Evolutionary conservation across 2,329 filamentous ascomycete genomes (phyloP).

Genomic region (Cyanodermella asteris): DNA sequence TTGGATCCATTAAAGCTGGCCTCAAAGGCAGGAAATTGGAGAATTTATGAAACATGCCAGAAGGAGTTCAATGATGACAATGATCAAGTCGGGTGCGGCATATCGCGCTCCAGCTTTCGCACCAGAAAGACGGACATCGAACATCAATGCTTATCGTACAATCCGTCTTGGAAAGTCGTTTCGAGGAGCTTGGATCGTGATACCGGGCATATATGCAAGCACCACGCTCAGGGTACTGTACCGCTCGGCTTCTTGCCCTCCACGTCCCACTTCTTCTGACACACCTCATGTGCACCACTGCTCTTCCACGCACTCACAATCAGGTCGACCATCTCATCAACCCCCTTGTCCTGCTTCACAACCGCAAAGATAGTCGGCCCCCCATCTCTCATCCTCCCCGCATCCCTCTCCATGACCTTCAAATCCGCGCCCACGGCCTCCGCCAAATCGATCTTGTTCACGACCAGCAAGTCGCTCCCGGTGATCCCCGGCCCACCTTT

Average conservation of each 20-base stretch:
- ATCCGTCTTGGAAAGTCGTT: no score
- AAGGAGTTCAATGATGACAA: no score
- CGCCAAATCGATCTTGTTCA: constrained; percentile 92
- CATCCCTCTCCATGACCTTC: constrained; percentile 82
- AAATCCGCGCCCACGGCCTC: constrained; percentile 79
- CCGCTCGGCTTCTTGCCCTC: constrained; percentile 7
- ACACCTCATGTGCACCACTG: constrained; percentile 44
- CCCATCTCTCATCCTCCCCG: constrained; percentile 55
- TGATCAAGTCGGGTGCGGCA: no score
- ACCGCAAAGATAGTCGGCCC: constrained; percentile 91
- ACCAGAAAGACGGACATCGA: no score
- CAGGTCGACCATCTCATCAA: constrained; percentile 70
- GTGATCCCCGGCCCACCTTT: constrained; percentile 96
- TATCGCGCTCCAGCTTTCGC: no score
- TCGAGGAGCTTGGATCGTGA: no score
- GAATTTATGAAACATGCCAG: no score
- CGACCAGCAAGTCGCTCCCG: constrained; percentile 75
- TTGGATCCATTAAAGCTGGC: no score
- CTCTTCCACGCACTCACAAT: constrained; percentile 84
- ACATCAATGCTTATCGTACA: no score
- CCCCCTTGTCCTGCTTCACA: constrained; percentile 76
- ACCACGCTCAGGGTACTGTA: no score
- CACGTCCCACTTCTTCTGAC: constrained; percentile 22
- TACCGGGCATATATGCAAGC: no score
- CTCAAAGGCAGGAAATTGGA: no score